Base-by-base conservation (phyloP, 2,329 filamentous ascomycete genomes). In the Xylaria sp. region DNA sequence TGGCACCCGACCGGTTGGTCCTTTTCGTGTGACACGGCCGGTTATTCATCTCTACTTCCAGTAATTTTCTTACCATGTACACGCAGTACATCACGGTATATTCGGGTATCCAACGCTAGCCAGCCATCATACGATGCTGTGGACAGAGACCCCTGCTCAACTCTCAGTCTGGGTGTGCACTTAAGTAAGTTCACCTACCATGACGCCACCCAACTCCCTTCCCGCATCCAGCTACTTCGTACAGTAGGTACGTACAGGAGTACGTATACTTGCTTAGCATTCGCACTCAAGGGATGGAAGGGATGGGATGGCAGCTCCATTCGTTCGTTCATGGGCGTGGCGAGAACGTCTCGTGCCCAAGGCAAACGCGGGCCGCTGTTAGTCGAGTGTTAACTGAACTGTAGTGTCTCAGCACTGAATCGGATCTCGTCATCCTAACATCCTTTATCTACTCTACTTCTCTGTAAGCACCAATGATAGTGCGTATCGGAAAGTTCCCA, bases 21-120 rank as follows among this genome's bases (percentile, higher is more conserved):
- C 21, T 46, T 27, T 40, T 41, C 23, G 46, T 57, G 46, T 57
- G 46, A 57, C 46, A 27, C 51, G 54, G 51, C 46, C 19, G 27
- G 54, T 40, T 27, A 40, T 48, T 19, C 35, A 41, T 33, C 37
- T 27, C 29, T 23, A n/a, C n/a, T n/a, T n/a, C n/a, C n/a, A n/a
- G n/a, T n/a, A n/a, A n/a, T n/a, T n/a, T n/a, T n/a, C n/a, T n/a
- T n/a, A n/a, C n/a, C n/a, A n/a, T n/a, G n/a, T n/a, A n/a, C n/a
- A n/a, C n/a, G n/a, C n/a, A n/a, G n/a, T n/a, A n/a, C n/a, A n/a
- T n/a, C n/a, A n/a, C n/a, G n/a, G n/a, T n/a, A 53, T 47, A 37
- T 35, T 53, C 52, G 10, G 27, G 33, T 53, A 51, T 47, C 46
- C 23, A 35, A 31, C 48, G 43, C 27, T 47, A 38, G 19, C 33